phyloP scores from a whole-genome alignment of 345 rosid species.

The Raphanus sativus region DNA sequence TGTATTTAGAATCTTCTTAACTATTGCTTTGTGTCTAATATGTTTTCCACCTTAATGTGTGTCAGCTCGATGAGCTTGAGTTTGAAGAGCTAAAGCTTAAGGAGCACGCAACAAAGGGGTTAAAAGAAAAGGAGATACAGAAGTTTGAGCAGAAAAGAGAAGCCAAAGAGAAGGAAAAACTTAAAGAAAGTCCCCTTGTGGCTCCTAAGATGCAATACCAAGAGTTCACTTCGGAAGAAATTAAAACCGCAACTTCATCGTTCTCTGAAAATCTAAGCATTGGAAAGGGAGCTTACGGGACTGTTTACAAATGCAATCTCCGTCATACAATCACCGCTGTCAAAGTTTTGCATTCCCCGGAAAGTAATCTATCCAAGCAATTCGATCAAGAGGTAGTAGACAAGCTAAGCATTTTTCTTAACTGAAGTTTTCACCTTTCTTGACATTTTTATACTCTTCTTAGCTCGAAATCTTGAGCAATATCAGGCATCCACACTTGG shows the following conservation, averaged over 20 bases:
- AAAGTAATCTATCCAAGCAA: constrained; percentile 33
- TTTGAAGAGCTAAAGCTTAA: constrained; percentile 47
- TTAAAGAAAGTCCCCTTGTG: constrained; percentile 32
- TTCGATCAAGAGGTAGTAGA: constrained; percentile 39
- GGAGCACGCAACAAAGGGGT: constrained; percentile 49
- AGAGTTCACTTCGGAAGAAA: constrained; percentile 42
- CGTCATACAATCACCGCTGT: constrained; percentile 41
- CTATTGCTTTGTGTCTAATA: not conserved
- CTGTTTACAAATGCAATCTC: constrained; percentile 42
- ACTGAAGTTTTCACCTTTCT: not conserved
- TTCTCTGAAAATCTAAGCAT: constrained; percentile 42
- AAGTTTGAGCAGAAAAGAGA: constrained; percentile 51
- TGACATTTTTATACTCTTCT: constrained; percentile 21
- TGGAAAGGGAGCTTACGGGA: constrained; percentile 41
- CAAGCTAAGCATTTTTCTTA: not conserved
- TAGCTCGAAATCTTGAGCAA: constrained; percentile 85
- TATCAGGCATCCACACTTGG: constrained; percentile 83
- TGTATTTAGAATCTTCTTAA: not conserved
- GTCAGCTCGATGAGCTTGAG: constrained; percentile 39
- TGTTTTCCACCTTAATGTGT: not conserved
- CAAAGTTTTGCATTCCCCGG: constrained; percentile 42
- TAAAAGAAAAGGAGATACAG: constrained; percentile 52
- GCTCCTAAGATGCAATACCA: constrained; percentile 38
- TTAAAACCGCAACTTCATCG: constrained; percentile 36
- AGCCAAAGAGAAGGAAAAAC: constrained; percentile 63